phyloP scores from a whole-genome alignment of 345 rosid species.

The Passiflora organensis region DNA sequence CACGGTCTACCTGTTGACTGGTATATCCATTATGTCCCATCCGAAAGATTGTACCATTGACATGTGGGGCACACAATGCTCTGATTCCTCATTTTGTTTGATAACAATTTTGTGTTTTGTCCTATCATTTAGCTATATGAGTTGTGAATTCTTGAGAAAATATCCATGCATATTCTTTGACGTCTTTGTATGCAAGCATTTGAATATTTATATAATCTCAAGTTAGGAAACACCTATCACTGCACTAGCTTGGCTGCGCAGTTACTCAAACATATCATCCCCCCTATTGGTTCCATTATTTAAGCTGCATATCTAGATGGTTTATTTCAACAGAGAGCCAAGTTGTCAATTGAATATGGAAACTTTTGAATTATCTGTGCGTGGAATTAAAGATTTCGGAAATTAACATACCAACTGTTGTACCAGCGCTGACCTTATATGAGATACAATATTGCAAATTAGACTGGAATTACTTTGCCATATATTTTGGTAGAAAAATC shows the following conservation, averaged over 20 bases:
- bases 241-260: not conserved
- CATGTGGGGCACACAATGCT: not conserved
- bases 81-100: not conserved
- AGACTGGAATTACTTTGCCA: too few relatives aligned
- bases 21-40: conserved; percentile 29
- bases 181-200: not conserved
- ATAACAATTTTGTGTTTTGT: not conserved
- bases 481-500: too few relatives aligned
- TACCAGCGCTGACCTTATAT: too few relatives aligned
- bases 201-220: not conserved
- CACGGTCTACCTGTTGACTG: conserved; percentile 86
- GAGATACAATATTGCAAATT: too few relatives aligned
- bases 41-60: not conserved
- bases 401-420: too few relatives aligned
- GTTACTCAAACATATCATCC: not conserved
- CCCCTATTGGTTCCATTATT: not conserved
- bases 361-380: too few relatives aligned
- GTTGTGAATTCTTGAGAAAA: not conserved
- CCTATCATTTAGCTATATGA: not conserved
- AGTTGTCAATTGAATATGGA: too few relatives aligned
- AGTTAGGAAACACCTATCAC: not conserved
- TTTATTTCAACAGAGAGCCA: too few relatives aligned
- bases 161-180: not conserved
- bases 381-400: too few relatives aligned
- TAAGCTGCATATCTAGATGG: too few relatives aligned